These are phyloP conservation scores for Auriculariales sp. DNA, from an alignment of 768 basidiomycete species.

Conservation along the genomic window DNA sequence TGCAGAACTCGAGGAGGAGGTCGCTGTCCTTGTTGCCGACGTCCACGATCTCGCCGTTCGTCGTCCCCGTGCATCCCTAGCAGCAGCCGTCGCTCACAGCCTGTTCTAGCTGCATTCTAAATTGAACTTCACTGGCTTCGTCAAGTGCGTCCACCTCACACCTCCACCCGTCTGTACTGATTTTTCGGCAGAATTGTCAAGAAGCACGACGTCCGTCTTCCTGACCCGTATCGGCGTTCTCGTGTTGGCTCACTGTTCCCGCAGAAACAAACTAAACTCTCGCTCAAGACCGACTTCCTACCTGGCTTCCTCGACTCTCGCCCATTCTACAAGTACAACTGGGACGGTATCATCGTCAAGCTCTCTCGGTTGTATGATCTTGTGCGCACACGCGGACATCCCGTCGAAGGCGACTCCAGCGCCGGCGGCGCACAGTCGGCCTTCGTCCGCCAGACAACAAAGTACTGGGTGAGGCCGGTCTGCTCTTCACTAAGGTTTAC, in stretches of 20 bases:
- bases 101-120: slow-evolving; percentile 90
- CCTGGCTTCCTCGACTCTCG: slow-evolving; percentile 86
- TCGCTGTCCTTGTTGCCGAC: slow-evolving; percentile 81
- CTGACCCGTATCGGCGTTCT: slow-evolving; percentile 1
- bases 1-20: slow-evolving; percentile 79
- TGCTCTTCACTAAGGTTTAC: background rate
- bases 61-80: background rate
- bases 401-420: slow-evolving; percentile 81
- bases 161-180: background rate
- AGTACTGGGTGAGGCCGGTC: slow-evolving; percentile 81
- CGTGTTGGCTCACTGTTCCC: background rate
- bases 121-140: slow-evolving; percentile 95
- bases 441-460: slow-evolving; percentile 96
- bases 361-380: slow-evolving; percentile 90
- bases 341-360: slow-evolving; percentile 92
- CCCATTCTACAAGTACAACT: slow-evolving; percentile 93
- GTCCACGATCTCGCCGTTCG: slow-evolving; percentile 19
- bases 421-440: slow-evolving; percentile 94
- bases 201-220: slow-evolving; percentile 77
- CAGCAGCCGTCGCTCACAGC: slow-evolving; percentile 53
- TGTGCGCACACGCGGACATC: slow-evolving; percentile 88
- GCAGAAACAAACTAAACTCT: slow-evolving; percentile 83
- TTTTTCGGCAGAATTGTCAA: slow-evolving; percentile 14
- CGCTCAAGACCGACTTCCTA: slow-evolving; percentile 77
- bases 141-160: slow-evolving; percentile 79